Conservation (phyloP, 176 grass and related monocot genomes). For the Aegilops sharonensis region DNA sequence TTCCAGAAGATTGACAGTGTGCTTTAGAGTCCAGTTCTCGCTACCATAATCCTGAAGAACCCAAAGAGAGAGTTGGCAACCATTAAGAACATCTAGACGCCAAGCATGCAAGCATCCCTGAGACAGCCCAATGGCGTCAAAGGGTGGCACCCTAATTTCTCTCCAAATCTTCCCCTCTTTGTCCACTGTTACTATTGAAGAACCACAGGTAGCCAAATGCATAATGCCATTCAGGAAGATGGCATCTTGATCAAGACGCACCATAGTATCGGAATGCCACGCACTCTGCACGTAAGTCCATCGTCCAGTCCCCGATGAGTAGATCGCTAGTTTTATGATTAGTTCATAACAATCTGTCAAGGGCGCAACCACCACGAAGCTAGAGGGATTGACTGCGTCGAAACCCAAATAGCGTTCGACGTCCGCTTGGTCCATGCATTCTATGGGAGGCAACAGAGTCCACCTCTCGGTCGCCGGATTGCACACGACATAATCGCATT, state of each 20-base stretch:
- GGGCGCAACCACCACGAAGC: not conserved
- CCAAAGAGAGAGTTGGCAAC: not conserved
- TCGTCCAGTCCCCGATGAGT: not conserved
- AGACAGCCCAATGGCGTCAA: not conserved
- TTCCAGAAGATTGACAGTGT: not conserved
- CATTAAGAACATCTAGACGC: not conserved
- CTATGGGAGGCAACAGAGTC: not conserved
- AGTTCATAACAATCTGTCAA: not conserved
- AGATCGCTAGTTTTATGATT: not conserved
- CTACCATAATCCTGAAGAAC: not conserved
- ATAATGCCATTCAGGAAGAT: not conserved
- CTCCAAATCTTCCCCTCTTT: not conserved
- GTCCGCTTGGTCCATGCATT: not conserved
- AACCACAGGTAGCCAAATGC: not conserved
- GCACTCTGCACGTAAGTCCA: not conserved
- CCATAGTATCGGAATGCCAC: not conserved
- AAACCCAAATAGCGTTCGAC: not conserved
- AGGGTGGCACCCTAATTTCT: not conserved
- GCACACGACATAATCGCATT: not conserved
- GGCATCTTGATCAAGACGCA: too few species aligned
- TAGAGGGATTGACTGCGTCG: not conserved
- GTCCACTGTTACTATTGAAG: not conserved
- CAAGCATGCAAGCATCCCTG: not conserved
- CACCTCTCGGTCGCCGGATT: not conserved
- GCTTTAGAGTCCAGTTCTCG: not conserved